Percentiles rank a stretch among this genome's conserved stretches.
Conservation (phyloP, 2,329 filamentous ascomycete species). For the Neonectria coccinea region DNA sequence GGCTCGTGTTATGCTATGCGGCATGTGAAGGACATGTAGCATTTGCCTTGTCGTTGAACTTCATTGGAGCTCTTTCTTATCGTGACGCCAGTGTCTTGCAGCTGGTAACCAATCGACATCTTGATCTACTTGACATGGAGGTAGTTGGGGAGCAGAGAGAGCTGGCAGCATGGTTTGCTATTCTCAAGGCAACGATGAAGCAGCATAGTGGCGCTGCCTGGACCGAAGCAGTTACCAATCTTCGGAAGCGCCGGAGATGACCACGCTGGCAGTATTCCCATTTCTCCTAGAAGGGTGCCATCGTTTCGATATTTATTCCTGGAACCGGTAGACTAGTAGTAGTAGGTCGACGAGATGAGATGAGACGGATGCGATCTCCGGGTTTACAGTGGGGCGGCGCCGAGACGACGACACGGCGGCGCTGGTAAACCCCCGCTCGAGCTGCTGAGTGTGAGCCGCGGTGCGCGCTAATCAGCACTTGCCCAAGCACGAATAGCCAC, state of each 20-base stretch:
- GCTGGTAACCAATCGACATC: background rate
- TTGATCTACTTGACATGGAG: background rate
- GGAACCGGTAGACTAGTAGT: background rate
- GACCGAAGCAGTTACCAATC: background rate
- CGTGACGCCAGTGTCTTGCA: background rate
- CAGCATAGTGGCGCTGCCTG: background rate
- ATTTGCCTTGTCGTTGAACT: background rate
- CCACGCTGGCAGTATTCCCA: background rate
- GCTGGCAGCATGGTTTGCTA: background rate
- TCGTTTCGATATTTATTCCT: conserved; percentile 24
- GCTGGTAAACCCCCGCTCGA: conserved; percentile 16
- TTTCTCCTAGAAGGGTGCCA: background rate
- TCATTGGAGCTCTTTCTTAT: background rate
- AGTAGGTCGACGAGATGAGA: conserved; percentile 23
- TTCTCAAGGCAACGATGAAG: background rate
- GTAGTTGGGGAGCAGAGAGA: background rate
- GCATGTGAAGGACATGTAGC: background rate
- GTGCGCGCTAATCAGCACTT: conserved; percentile 16
- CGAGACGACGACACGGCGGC: conserved; percentile 4
- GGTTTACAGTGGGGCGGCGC: conserved; percentile 3
- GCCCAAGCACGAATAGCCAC: background rate
- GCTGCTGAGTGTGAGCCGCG: background rate
- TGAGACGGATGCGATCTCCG: conserved; percentile 9
- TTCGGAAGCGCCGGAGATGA: conserved; percentile 20
- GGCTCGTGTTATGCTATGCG: background rate